A percentile compares a stretch with the other conserved stretches of the same genome.
Evolutionary conservation across 805 yeast species (phyloP).

Genomic region (Candida namnaoensis): DNA sequence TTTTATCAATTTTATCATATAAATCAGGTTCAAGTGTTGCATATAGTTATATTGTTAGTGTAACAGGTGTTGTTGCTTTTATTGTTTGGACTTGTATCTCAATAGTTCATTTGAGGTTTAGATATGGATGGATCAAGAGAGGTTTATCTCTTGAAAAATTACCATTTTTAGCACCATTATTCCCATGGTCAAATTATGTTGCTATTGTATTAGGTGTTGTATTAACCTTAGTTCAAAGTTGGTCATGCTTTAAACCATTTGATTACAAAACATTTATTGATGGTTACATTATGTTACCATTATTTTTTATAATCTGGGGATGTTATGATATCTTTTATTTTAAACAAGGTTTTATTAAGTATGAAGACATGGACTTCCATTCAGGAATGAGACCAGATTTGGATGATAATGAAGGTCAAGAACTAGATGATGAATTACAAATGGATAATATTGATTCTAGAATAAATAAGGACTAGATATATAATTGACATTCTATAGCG

Average conservation of each 20-base stretch:
- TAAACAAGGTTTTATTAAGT: slow-evolving; percentile 28
- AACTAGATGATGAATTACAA: background rate
- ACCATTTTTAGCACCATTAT: slow-evolving; percentile 60
- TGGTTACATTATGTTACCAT: slow-evolving; percentile 54
- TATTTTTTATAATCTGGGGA: slow-evolving; percentile 38
- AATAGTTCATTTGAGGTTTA: slow-evolving; percentile 56
- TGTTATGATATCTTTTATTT: slow-evolving; percentile 30
- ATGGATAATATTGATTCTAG: background rate
- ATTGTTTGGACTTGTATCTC: slow-evolving; percentile 64
- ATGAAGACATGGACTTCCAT: slow-evolving; percentile 38
- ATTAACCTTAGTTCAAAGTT: slow-evolving; percentile 37
- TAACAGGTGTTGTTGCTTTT: slow-evolving; percentile 68
- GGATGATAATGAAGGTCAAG: slow-evolving; percentile 5
- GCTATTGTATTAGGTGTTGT: slow-evolving; percentile 29
- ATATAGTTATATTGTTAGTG: slow-evolving; percentile 63
- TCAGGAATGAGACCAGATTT: slow-evolving; percentile 38
- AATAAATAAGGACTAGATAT: too few species aligned
- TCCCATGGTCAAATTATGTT: slow-evolving; percentile 29
- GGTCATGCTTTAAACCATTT: slow-evolving; percentile 41
- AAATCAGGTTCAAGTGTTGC: slow-evolving; percentile 46
- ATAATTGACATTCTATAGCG: too few species aligned
- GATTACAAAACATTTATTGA: slow-evolving; percentile 44
- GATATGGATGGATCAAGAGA: slow-evolving; percentile 50
- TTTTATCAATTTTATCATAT: slow-evolving; percentile 48
- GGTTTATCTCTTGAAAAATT: slow-evolving; percentile 55